Base-by-base conservation (phyloP, 495 filamentous ascomycete genomes). In the Eremomyces bilateralis region DNA sequence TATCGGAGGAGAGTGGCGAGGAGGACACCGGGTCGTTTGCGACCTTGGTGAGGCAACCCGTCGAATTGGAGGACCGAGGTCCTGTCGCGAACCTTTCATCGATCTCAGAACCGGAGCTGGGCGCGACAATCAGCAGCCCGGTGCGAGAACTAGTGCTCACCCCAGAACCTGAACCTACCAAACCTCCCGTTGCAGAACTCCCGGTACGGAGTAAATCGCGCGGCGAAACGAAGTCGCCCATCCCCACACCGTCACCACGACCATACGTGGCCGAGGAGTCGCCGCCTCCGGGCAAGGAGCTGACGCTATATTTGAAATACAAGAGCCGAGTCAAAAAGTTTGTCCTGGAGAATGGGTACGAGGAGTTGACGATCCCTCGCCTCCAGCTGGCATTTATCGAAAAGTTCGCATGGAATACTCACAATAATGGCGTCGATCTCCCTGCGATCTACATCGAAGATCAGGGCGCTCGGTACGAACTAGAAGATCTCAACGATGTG, bases 401-500 rank as follows among this genome's bases (percentile, higher is more conserved):
- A 42, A 95, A 94, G 46, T 97, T 97, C 46, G 82, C 83, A 4
- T 97, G 91, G 82, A 94, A 88, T 44, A 91, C 83, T 1, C 85
- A 92, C 42, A 79, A 73, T 45, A 85, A 95, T 49, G 88, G 90
- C 16, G 72, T 70, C 10, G 88, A 97, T 46, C 60, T 97, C 20
- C 88, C 88, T 0, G 88, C 95, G 45, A 93, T 97, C 20, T 93
- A 95, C 52, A 84, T 97, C 25, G 90, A 97, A 53, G 88, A 97
- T 52, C 72, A 85, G 4, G 90, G 88, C 3, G 79, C 94, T 17
- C 78, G 88, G 15, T 81, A 99, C 51, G 88, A 95, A 51, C 58
- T 99, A 22, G 88, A 99, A 50, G 88, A 95, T 53, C 58, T 95
- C 17, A 69, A 56, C n/a, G 88, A 99, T 46, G 78, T 99, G 38